These are phyloP conservation scores for Striga asiatica DNA, from an alignment of 257 asterid species.

Conservation along the genomic window DNA sequence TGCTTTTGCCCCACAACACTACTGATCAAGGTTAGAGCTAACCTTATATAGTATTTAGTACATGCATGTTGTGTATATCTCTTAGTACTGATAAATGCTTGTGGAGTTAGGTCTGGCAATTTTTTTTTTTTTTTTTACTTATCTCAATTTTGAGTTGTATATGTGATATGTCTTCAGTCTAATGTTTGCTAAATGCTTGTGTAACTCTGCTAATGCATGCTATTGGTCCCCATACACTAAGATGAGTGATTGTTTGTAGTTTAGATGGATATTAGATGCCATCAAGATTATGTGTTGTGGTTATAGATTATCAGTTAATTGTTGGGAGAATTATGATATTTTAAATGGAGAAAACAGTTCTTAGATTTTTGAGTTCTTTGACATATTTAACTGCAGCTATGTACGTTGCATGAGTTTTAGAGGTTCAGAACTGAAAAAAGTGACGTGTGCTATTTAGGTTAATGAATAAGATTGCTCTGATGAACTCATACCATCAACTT, in stretches of 20 bases:
- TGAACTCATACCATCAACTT: neutral
- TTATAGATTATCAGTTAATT: neutral
- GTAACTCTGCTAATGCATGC: no score
- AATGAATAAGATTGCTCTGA: neutral
- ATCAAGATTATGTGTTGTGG: neutral
- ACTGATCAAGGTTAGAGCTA: constrained; percentile 73
- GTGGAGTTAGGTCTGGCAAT: neutral
- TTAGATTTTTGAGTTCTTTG: neutral
- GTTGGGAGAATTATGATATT: neutral
- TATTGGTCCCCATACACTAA: neutral
- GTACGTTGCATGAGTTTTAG: neutral
- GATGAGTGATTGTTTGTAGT: neutral
- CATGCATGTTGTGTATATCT: neutral
- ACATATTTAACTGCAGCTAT: neutral
- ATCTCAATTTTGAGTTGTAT: no score
- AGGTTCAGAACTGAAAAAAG: neutral
- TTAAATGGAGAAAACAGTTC: neutral
- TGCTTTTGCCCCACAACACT: constrained; percentile 88
- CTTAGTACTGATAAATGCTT: neutral
- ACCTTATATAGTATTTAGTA: neutral
- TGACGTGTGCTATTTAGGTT: neutral
- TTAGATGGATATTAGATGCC: neutral
- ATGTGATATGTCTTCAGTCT: no score
- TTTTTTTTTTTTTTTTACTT: no score
- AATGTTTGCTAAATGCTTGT: no score